Evolutionary conservation across 768 basidiomycete genomes (phyloP), one percentile per base, ranked within the genome.

Genomic region (Lactarius tabidus): DNA sequence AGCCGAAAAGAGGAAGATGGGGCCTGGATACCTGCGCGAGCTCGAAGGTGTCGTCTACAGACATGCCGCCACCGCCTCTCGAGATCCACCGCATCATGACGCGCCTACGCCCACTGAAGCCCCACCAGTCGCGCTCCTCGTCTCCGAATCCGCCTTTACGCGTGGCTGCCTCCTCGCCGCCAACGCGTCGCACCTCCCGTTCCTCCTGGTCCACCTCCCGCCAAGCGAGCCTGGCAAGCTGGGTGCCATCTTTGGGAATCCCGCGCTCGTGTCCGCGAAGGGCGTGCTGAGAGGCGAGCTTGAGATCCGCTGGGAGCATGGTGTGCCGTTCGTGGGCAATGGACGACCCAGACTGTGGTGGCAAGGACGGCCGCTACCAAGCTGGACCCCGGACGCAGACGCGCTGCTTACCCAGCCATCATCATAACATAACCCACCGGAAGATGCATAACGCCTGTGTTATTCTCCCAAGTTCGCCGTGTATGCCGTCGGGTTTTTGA

Each of bases 31-130:
- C 70, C 83, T 97, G 0, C 85, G 95, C 36, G 95, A 97, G 73
- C 80, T 95, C 77, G 95, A 97, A 72, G 95, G 95, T n/a, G 94
- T 95, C 15, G 75, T 89, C 60, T 80, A 82, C 70, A 81, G 84
- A 10, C 81, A 85, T 70, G 68, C 38, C 64, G 31, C 55, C 59
- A 6, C 48, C 48, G n/a, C 45, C 67, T 66, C 69, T 18, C 14
- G 12, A 26, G 48, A 51, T 26, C 26, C 8, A 26, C 45, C 45
- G 12, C 45, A 26, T 6, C 8, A 51, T 28, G 31, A 58, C 17
- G 54, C 31, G 53, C 63, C 60, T 18, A 66, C 39, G 2, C 57
- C 36, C 41, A n/a, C 29, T 38, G 20, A 58, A 51, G 38, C 66
- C 39, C 80, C 84, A 1, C 72, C 82, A 18, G 82, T 93, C n/a